A percentile compares a stretch with the other conserved stretches of the same genome.
phyloP scores from a whole-genome alignment of 768 basidiomycete genomes.

The Boletales sp. region DNA sequence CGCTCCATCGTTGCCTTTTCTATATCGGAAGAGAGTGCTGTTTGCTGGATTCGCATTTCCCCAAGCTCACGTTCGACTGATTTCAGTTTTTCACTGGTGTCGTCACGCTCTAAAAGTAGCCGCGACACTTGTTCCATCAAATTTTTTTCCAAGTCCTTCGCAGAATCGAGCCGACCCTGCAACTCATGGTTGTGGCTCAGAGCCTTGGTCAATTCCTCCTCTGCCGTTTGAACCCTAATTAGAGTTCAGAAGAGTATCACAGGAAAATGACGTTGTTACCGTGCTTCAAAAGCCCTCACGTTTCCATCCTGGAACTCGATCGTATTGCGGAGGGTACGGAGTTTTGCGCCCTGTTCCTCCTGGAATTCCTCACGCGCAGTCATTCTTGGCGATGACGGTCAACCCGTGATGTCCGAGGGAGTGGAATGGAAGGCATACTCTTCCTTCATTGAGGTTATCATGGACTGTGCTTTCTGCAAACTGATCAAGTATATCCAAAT shows the following conservation, averaged over 20 bases:
- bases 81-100: conserved; percentile 13
- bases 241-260: conserved; percentile 8
- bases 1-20: conserved; percentile 17
- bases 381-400: conserved; percentile 18
- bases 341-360: conserved; percentile 23
- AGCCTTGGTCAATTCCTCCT: conserved; percentile 16
- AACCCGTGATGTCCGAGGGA: conserved; percentile 9
- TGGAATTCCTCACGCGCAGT: conserved; percentile 17
- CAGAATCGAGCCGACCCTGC: conserved; percentile 25
- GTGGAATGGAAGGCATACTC: conserved; percentile 27
- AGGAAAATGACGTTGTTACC: conserved; percentile 11
- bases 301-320: conserved; percentile 29
- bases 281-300: conserved; percentile 22
- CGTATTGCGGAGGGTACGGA: conserved; percentile 29
- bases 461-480: conserved; percentile 24
- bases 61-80: conserved; percentile 12
- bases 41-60: conserved; percentile 18
- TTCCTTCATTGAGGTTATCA: conserved; percentile 28
- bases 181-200: conserved; percentile 24
- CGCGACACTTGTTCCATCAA: conserved; percentile 23
- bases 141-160: conserved; percentile 21
- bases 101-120: conserved; percentile 25
- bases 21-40: conserved; percentile 12
- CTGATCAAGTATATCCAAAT: conserved; percentile 15
- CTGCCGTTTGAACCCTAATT: conserved; percentile 17